Conservation (phyloP, 2,329 filamentous ascomycete genomes). For the Aspergillus sp. region DNA sequence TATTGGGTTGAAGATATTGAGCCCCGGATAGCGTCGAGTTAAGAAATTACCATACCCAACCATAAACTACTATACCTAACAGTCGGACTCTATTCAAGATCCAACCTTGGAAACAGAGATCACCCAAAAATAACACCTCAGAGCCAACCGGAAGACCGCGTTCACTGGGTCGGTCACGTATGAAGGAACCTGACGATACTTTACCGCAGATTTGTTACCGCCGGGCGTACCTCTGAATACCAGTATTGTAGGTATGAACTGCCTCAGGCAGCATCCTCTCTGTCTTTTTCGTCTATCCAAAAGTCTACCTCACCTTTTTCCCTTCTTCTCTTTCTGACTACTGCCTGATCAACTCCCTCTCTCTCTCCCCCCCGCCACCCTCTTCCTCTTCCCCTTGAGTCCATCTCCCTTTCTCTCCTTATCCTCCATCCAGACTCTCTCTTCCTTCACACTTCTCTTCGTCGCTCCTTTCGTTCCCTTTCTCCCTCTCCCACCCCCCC, state of each 20-base stretch:
- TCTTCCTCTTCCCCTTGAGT: constrained; percentile 10
- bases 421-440: constrained; percentile 3
- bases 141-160: constrained; percentile 16
- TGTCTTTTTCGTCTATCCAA: constrained; percentile 10
- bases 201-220: neutral
- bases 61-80: no score
- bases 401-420: constrained; percentile 11
- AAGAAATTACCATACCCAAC: no score
- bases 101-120: neutral
- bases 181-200: neutral
- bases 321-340: constrained; percentile 18
- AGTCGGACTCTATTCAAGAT: neutral
- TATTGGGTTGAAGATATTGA: neutral
- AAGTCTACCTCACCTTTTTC: constrained; percentile 19
- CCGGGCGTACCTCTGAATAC: neutral
- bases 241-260: neutral
- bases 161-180: constrained; percentile 3
- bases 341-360: constrained; percentile 20
- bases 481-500: constrained; percentile 18
- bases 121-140: constrained; percentile 14
- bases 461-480: constrained; percentile 10
- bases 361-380: constrained; percentile 13
- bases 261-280: constrained; percentile 9
- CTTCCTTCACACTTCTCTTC: constrained; percentile 6
- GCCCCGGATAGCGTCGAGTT: no score